Base-by-base conservation (phyloP, 2,329 filamentous ascomycete species). In the Lachnellula subtilissima region DNA sequence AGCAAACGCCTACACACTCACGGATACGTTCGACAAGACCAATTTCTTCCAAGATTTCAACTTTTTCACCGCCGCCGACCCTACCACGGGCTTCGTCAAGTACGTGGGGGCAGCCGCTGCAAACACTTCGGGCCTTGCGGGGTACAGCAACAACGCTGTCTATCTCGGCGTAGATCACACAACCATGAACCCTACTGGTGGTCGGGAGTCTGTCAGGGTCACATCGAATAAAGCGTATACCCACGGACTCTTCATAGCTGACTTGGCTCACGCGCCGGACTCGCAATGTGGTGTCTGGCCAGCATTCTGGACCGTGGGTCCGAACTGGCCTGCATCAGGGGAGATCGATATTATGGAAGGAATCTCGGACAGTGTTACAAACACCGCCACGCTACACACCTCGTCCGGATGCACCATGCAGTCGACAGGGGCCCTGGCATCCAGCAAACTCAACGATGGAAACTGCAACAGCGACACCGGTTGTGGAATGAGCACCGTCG, bases 271-370 rank as follows among this genome's bases (percentile, higher is more conserved):
- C 61, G 85, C 85, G 80, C 83, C 83, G 5, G 76, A 73, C 5
- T 74, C 76, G 6, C 71, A 74, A 42, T 86, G 83, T 61, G 83
- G 83, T 2, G 76, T 77, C 5, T 86, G 83, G 83, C 82, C 82
- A 22, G 81, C 82, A 6, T 82, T 81, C 68, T 79, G 73, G 68
- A 63, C 62, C 2, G 69, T 89, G 36, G 88, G 87, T 15, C 75
- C 78, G 35, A 72, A 80, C 66, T 92, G 89, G 89, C 89, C 89
- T 1, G 70, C 69, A 43, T 75, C 76, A 7, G 88, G 88, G 48
- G 89, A 92, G 73, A 88, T 93, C 65, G 89, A 93, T 70, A 87
- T 92, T 65, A 83, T 92, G 64, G 89, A 92, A 74, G 88, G 87
- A 39, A 86, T 91, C 22, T 22, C 22, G 56, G 89, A 90, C 73